These are phyloP conservation scores for Camelina laxa DNA, from an alignment of 345 rosid species.

Conservation along the genomic window DNA sequence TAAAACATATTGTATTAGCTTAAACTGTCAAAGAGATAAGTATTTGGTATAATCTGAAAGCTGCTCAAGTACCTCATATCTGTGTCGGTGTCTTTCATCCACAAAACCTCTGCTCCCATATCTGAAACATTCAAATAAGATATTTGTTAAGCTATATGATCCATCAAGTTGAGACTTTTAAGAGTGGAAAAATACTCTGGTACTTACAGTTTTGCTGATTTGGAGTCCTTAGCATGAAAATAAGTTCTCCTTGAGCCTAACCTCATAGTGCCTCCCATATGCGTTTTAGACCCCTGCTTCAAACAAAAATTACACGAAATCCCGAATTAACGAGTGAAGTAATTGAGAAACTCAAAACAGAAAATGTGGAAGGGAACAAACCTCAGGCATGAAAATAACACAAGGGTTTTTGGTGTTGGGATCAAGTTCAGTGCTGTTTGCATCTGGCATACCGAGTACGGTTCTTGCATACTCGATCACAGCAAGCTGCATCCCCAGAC, in stretches of 20 bases:
- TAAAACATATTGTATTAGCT: slow-evolving; percentile 14
- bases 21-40: background rate
- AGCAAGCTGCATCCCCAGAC: slow-evolving; percentile 97
- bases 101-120: slow-evolving; percentile 70
- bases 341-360: slow-evolving; percentile 17
- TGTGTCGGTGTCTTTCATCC: slow-evolving; percentile 97
- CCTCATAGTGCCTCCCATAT: slow-evolving; percentile 52
- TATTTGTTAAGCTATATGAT: slow-evolving; percentile 2
- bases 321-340: background rate
- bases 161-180: slow-evolving; percentile 9
- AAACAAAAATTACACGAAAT: slow-evolving; percentile 9
- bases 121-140: slow-evolving; percentile 45
- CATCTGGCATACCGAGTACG: slow-evolving; percentile 75
- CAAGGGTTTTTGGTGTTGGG: slow-evolving; percentile 73
- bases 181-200: background rate
- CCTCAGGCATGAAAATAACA: slow-evolving; percentile 98
- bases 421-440: slow-evolving; percentile 95
- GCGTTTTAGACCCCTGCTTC: slow-evolving; percentile 46
- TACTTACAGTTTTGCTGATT: slow-evolving; percentile 47
- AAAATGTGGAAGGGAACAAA: slow-evolving; percentile 28
- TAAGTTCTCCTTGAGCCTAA: slow-evolving; percentile 49
- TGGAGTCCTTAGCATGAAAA: slow-evolving; percentile 45
- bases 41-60: slow-evolving; percentile 9
- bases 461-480: slow-evolving; percentile 87
- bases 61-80: slow-evolving; percentile 72